phyloP scores from a whole-genome alignment of 106 monocot species.

The Amphibolis antarctica region DNA sequence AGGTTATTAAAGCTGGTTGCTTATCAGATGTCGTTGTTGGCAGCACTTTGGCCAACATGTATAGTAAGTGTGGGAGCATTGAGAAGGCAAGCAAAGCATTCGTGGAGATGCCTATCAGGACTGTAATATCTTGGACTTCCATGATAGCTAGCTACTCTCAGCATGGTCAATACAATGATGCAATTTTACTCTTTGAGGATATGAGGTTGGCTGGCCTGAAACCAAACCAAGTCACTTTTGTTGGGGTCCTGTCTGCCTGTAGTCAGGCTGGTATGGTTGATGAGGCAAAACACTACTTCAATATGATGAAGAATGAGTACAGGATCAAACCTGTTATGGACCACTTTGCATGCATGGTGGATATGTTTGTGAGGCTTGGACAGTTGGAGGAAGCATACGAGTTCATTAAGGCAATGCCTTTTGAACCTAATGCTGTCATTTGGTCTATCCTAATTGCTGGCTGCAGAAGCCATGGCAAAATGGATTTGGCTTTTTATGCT shows the following conservation, averaged over 20 bases:
- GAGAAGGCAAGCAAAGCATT: slow-evolving; percentile 63
- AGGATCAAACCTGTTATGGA: slow-evolving; percentile 67
- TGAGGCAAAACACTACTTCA: slow-evolving; percentile 64
- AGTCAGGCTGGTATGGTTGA: slow-evolving; percentile 66
- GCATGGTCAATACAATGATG: slow-evolving; percentile 55
- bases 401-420: slow-evolving; percentile 47
- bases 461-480: slow-evolving; percentile 69
- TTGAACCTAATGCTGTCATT: slow-evolving; percentile 70
- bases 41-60: slow-evolving; percentile 84
- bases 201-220: slow-evolving; percentile 62
- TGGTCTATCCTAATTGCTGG: slow-evolving; percentile 89
- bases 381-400: slow-evolving; percentile 53
- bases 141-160: slow-evolving; percentile 83
- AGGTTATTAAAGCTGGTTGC: slow-evolving; percentile 58
- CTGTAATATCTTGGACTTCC: slow-evolving; percentile 78
- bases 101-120: slow-evolving; percentile 64
- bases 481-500: slow-evolving; percentile 62
- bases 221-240: slow-evolving; percentile 76
- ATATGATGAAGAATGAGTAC: slow-evolving; percentile 81
- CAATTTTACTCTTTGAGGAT: slow-evolving; percentile 80
- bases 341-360: slow-evolving; percentile 89
- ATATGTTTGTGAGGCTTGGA: slow-evolving; percentile 78
- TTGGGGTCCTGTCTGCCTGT: slow-evolving; percentile 87
- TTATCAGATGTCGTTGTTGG: slow-evolving; percentile 68
- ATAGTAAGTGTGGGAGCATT: slow-evolving; percentile 72